Evolutionary conservation across 75 land plant species (phyloP).

Genomic region (Larix kaempferi): DNA sequence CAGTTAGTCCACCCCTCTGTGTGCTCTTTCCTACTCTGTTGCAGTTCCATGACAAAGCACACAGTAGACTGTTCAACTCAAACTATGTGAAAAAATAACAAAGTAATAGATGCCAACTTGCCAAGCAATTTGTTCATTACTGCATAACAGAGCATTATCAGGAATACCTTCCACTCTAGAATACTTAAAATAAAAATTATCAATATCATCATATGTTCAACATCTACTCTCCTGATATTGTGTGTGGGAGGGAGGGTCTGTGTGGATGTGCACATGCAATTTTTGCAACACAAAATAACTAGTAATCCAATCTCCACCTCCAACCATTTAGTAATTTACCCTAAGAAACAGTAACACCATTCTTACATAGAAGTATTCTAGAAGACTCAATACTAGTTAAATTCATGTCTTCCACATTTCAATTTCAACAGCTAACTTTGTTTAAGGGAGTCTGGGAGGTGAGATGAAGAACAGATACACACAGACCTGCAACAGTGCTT

Average conservation of each 20-base stretch:
- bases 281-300: background rate
- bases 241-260: background rate
- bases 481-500: constrained; percentile 71
- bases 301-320: background rate
- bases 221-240: background rate
- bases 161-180: background rate
- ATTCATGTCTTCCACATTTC: background rate
- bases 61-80: too few species aligned
- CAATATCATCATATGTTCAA: background rate
- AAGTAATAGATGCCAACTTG: too few species aligned
- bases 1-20: too few species aligned
- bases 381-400: background rate
- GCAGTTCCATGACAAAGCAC: too few species aligned
- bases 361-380: background rate
- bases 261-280: background rate
- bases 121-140: background rate
- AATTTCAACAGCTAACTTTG: background rate
- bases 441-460: too few species aligned
- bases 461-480: background rate
- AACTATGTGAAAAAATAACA: too few species aligned
- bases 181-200: background rate
- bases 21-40: too few species aligned
- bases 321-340: too few species aligned
- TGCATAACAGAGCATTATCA: background rate
- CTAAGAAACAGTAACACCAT: background rate